These are phyloP conservation scores for Rutstroemia sp. DNA, from an alignment of 2,329 filamentous ascomycete species.

Conservation along the genomic window DNA sequence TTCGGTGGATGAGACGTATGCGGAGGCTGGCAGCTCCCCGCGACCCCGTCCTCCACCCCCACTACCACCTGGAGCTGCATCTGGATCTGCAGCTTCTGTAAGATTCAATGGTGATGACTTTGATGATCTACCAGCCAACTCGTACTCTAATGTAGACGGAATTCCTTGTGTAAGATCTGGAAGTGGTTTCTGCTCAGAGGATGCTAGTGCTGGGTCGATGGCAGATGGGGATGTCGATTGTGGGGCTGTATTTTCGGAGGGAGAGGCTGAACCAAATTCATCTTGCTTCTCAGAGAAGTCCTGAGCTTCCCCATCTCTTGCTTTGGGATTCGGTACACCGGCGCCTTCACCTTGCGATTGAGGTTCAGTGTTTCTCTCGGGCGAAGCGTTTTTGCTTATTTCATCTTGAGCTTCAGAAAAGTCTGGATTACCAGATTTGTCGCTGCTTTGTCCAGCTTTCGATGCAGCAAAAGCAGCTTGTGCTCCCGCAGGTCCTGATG, in stretches of 20 bases:
- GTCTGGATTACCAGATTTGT: constrained; percentile 16
- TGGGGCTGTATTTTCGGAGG: constrained; percentile 31
- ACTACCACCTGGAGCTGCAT: constrained; percentile 40
- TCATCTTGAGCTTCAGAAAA: constrained; percentile 16
- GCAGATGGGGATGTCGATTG: constrained; percentile 28
- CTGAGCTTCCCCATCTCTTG: constrained; percentile 12
- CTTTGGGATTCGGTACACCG: constrained; percentile 15
- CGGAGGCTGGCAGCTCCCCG: constrained; percentile 64
- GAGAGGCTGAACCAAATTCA: constrained; percentile 30
- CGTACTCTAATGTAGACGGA: constrained; percentile 79
- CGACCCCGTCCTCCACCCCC: constrained; percentile 44
- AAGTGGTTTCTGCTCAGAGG: constrained; percentile 57
- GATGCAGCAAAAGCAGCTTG: constrained; percentile 14
- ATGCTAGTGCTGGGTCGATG: constrained; percentile 34
- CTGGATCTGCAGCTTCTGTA: constrained; percentile 34
- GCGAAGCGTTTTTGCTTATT: constrained; percentile 14
- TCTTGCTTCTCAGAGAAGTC: constrained; percentile 20
- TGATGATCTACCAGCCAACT: constrained; percentile 45
- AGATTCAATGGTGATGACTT: constrained; percentile 37
- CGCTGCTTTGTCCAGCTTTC: constrained; percentile 12
- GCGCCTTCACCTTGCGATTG: constrained; percentile 9
- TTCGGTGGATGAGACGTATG: constrained; percentile 88
- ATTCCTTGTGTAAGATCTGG: constrained; percentile 93
- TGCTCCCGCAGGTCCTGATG: constrained; percentile 12
- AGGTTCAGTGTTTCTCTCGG: constrained; percentile 13